A percentile compares a stretch with the other conserved stretches of the same genome.
These are phyloP conservation scores for Solanum chmielewskii DNA, from an alignment of 257 asterid genomes.

Conservation along the genomic window DNA sequence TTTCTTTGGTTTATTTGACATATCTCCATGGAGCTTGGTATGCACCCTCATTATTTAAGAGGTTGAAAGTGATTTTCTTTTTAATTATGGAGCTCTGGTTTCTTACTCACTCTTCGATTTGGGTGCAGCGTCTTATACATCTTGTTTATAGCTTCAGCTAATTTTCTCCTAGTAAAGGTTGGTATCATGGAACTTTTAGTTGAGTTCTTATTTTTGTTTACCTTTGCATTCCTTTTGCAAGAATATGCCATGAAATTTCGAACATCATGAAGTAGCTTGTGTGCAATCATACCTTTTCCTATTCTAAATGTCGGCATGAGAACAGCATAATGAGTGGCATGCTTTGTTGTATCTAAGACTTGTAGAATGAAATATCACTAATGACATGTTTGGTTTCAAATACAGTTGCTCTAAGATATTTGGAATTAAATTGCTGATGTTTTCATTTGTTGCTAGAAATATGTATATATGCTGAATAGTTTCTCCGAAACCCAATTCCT, in stretches of 20 bases:
- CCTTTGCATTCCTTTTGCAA: not conserved
- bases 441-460: not conserved
- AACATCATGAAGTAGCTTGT: not conserved
- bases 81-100: not conserved
- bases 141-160: slow-evolving; percentile 59
- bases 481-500: not conserved
- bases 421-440: not conserved
- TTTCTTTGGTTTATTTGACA: slow-evolving; percentile 54
- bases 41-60: not conserved
- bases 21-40: slow-evolving; percentile 96
- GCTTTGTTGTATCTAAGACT: not conserved
- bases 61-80: not conserved
- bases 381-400: not conserved
- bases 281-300: not conserved
- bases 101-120: not conserved
- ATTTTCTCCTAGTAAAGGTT: slow-evolving; percentile 84
- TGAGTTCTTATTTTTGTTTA: not conserved
- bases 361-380: not conserved
- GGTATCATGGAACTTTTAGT: slow-evolving; percentile 13
- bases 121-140: slow-evolving; percentile 61
- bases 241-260: not conserved
- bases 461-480: not conserved
- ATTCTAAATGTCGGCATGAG: not conserved
- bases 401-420: not conserved
- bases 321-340: not conserved